Percentiles rank a stretch among this genome's conserved stretches.
phyloP scores from a whole-genome alignment of 2,329 filamentous ascomycete species.

The Neoscytalidium dimidiatum region DNA sequence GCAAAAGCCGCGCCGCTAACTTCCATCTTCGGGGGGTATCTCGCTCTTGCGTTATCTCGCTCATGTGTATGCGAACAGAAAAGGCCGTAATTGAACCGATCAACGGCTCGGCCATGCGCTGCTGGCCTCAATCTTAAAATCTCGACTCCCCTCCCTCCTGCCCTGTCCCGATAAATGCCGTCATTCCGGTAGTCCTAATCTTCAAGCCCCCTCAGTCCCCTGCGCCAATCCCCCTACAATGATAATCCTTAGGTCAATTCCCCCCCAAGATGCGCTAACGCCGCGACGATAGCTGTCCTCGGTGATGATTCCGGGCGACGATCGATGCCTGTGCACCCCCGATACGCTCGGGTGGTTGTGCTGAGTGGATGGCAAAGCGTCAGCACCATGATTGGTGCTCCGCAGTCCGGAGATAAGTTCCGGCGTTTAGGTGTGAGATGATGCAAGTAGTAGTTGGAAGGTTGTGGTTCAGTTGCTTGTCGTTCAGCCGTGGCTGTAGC shows the following conservation, averaged over 20 bases:
- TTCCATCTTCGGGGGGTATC: background rate
- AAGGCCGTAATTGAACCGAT: conserved; percentile 2
- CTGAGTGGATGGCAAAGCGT: background rate
- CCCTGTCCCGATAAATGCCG: background rate
- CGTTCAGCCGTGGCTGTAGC: conserved; percentile 38
- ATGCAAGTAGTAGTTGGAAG: background rate
- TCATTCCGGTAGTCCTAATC: background rate
- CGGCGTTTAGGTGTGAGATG: background rate
- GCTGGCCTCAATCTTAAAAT: background rate
- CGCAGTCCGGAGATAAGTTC: background rate
- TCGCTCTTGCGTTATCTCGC: conserved; percentile 10
- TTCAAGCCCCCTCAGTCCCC: background rate
- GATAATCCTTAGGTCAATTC: background rate
- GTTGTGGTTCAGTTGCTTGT: background rate
- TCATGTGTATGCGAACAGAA: background rate
- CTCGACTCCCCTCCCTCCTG: background rate
- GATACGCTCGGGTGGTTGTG: background rate
- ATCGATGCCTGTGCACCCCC: background rate
- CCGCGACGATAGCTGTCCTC: background rate
- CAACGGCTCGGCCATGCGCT: background rate
- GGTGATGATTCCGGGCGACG: conserved; percentile 2
- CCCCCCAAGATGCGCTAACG: background rate
- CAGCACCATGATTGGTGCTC: background rate
- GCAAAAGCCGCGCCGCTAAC: background rate
- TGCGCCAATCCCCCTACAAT: conserved; percentile 6